Evolutionary conservation across 192 early-diverging fungal species (phyloP).

Genomic region (Coemansia interrupta): DNA sequence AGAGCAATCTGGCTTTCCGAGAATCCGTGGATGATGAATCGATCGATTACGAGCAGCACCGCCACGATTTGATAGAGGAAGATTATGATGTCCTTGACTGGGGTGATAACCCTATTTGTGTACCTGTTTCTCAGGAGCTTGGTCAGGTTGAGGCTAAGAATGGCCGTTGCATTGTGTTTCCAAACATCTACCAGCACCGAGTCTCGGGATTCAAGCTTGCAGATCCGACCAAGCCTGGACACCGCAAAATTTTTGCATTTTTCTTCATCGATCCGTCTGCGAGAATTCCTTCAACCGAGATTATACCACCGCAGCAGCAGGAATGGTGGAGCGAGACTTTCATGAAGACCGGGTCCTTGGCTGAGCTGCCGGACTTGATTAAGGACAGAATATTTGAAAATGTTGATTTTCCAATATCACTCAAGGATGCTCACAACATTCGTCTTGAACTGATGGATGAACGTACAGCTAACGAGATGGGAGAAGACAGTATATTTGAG

Average conservation of each 20-base stretch:
- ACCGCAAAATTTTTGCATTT: conserved; percentile 66
- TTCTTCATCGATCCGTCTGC: conserved; percentile 66
- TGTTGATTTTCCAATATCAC: conserved; percentile 36
- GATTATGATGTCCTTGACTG: conserved; percentile 43
- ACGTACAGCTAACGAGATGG: conserved; percentile 16
- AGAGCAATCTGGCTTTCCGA: conserved; percentile 59
- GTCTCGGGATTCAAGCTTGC: conserved; percentile 60
- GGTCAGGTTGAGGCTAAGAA: conserved; percentile 48
- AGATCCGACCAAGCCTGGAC: conserved; percentile 60
- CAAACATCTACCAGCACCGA: conserved; percentile 69
- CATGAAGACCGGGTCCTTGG: conserved; percentile 4
- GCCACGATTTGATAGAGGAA: conserved; percentile 15
- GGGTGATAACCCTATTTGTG: conserved; percentile 7
- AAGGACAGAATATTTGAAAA: conserved; percentile 13
- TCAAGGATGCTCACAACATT: conserved; percentile 42
- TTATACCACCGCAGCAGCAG: conserved; percentile 66
- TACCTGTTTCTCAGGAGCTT: conserved; percentile 43
- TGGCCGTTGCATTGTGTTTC: conserved; percentile 66
- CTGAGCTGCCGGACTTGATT: conserved; percentile 21
- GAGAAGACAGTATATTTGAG: no score
- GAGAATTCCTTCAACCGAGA: conserved; percentile 54
- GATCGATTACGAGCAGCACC: conserved; percentile 26
- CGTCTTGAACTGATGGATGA: conserved; percentile 53
- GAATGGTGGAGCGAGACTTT: conserved; percentile 36
- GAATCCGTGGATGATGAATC: conserved; percentile 11